Conservation (phyloP, 192 early-diverging fungal genomes). For the Coemansia brasiliensis region DNA sequence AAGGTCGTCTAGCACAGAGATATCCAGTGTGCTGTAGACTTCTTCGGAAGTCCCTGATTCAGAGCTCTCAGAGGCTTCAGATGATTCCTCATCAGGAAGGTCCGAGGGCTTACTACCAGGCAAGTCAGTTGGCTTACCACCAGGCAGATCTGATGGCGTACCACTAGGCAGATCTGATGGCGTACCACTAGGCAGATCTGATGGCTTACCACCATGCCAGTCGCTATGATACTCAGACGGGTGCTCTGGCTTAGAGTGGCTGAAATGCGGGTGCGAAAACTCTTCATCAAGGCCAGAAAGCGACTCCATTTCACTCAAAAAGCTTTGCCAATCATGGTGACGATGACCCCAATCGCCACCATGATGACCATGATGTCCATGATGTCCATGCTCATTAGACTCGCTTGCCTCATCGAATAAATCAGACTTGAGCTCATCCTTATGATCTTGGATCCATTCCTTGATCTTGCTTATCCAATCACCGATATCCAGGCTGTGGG, state of each 20-base stretch:
- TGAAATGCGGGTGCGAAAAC: neutral
- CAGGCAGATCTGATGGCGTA: too few relatives aligned
- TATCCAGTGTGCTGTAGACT: neutral
- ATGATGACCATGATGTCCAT: neutral
- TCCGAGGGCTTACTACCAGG: too few relatives aligned
- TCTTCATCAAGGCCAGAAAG: neutral
- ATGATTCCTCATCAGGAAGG: too few relatives aligned
- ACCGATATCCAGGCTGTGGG: neutral
- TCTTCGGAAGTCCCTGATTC: neutral
- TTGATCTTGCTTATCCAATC: too few relatives aligned
- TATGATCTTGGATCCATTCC: neutral
- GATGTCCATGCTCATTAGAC: too few relatives aligned
- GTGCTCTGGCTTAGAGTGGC: too few relatives aligned
- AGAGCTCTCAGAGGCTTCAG: too few relatives aligned
- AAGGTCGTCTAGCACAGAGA: neutral
- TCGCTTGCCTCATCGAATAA: too few relatives aligned
- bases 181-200: too few relatives aligned
- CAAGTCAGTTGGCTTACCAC: too few relatives aligned
- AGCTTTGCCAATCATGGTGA: neutral
- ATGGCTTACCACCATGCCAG: neutral
- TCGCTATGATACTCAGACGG: too few relatives aligned
- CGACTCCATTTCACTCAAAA: constrained; percentile 5
- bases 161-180: too few relatives aligned
- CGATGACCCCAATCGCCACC: constrained; percentile 1
- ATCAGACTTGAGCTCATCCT: neutral